Conservation (phyloP, 148 eudicot genomes). For the Hydrangea macrophylla region DNA sequence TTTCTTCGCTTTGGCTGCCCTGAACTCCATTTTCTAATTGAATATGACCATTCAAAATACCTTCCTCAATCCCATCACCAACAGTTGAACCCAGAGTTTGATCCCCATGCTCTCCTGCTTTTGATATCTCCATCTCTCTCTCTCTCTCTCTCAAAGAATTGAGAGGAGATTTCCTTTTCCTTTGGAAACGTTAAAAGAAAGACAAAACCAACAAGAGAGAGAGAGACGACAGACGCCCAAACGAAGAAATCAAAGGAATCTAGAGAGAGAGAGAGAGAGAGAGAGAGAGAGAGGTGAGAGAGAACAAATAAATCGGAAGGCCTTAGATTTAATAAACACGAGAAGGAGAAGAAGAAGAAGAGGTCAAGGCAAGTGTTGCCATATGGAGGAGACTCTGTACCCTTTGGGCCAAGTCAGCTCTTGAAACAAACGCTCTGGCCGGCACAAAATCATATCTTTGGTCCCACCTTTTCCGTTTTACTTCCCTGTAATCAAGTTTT, state of each 20-base stretch:
- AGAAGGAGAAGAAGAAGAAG: neutral
- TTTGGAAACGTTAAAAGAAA: neutral
- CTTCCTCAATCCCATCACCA: neutral
- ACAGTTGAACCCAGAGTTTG: neutral
- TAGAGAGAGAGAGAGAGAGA: neutral
- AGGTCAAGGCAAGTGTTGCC: neutral
- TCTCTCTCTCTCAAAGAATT: too few species aligned
- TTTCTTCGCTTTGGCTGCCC: too few species aligned
- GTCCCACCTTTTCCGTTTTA: too few species aligned
- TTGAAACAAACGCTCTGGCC: too few species aligned
- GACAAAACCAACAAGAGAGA: neutral
- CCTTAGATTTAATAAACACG: too few species aligned
- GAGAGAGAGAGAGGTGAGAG: slow-evolving; percentile 1
- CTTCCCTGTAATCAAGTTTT: too few species aligned
- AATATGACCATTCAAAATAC: neutral
- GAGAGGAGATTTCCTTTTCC: neutral
- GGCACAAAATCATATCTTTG: too few species aligned
- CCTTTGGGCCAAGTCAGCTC: too few species aligned
- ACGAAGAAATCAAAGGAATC: slow-evolving; percentile 11
- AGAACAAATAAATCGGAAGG: too few species aligned
- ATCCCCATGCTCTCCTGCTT: neutral
- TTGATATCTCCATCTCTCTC: slow-evolving; percentile 19
- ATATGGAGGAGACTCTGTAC: neutral
- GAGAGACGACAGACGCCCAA: slow-evolving; percentile 2
- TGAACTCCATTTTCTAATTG: neutral